Conservation (phyloP, 2,329 filamentous ascomycete species). For the Pseudonectria foliicola region DNA sequence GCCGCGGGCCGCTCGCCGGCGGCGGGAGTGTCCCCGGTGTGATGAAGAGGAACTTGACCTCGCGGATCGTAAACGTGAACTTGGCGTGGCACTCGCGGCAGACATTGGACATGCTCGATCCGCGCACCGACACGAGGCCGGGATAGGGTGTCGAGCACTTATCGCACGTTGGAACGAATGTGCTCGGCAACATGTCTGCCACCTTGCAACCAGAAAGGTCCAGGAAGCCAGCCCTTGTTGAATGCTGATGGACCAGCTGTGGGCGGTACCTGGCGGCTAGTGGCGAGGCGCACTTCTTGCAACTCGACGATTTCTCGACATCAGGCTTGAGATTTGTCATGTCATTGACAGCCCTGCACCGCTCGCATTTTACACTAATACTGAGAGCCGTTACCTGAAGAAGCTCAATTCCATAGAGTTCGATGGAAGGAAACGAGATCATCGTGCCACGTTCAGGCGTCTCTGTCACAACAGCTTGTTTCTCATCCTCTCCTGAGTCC, state of each 20-base stretch:
- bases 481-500: constrained; percentile 20
- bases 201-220: constrained; percentile 69
- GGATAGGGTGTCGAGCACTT: constrained; percentile 64
- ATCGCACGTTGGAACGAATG: constrained; percentile 71
- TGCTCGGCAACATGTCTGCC: constrained; percentile 70
- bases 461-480: constrained; percentile 13
- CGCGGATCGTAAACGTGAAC: constrained; percentile 72
- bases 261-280: constrained; percentile 52
- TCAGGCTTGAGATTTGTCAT: constrained; percentile 57
- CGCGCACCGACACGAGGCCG: constrained; percentile 65
- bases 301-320: constrained; percentile 42
- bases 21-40: constrained; percentile 44
- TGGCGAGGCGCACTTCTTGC: constrained; percentile 51
- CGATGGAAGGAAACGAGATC: constrained; percentile 69
- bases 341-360: constrained; percentile 69
- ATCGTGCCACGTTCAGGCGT: constrained; percentile 62
- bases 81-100: constrained; percentile 74
- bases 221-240: constrained; percentile 69
- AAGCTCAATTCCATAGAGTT: constrained; percentile 70
- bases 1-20: constrained; percentile 33
- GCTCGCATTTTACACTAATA: constrained; percentile 68
- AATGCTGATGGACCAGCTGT: constrained; percentile 66
- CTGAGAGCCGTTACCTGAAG: constrained; percentile 61
- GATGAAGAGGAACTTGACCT: constrained; percentile 70
- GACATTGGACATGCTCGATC: constrained; percentile 64